These are phyloP conservation scores for Aurifilum marmelostoma DNA, from an alignment of 2,329 filamentous ascomycete genomes.

Conservation along the genomic window DNA sequence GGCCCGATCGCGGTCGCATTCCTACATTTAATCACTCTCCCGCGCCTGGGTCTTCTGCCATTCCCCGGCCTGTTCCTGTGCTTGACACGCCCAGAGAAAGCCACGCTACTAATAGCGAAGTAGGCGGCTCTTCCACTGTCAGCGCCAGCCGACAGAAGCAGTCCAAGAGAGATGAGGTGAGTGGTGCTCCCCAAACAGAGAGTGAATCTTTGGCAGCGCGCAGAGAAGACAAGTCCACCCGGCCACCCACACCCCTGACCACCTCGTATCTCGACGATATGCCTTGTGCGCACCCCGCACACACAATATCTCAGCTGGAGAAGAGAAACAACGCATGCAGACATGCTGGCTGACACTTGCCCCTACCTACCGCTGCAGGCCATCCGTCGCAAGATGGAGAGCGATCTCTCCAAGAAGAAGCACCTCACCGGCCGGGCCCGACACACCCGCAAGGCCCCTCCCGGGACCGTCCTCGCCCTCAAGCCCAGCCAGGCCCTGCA, in stretches of 20 bases:
- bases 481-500: slow-evolving; percentile 95
- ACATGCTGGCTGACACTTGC: neutral
- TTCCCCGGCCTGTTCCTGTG: slow-evolving; percentile 75
- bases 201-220: no score
- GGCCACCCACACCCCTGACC: neutral
- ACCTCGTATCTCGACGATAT: slow-evolving; percentile 5
- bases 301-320: neutral
- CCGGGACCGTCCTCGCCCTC: slow-evolving; percentile 91
- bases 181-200: slow-evolving; percentile 36
- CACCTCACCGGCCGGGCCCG: slow-evolving; percentile 76
- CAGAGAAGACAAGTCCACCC: no score
- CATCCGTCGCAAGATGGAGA: slow-evolving; percentile 95
- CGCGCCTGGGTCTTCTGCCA: slow-evolving; percentile 56
- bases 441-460: slow-evolving; percentile 89
- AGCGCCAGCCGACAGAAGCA: slow-evolving; percentile 96
- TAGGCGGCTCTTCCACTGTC: slow-evolving; percentile 65
- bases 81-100: slow-evolving; percentile 51
- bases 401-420: slow-evolving; percentile 97
- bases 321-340: neutral
- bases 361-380: slow-evolving; percentile 60
- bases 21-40: slow-evolving; percentile 64
- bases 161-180: slow-evolving; percentile 96
- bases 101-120: slow-evolving; percentile 57
- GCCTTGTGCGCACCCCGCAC: neutral
- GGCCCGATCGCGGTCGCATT: slow-evolving; percentile 60